phyloP scores from a whole-genome alignment of 495 filamentous ascomycete species.

The Tuber calosporum region DNA sequence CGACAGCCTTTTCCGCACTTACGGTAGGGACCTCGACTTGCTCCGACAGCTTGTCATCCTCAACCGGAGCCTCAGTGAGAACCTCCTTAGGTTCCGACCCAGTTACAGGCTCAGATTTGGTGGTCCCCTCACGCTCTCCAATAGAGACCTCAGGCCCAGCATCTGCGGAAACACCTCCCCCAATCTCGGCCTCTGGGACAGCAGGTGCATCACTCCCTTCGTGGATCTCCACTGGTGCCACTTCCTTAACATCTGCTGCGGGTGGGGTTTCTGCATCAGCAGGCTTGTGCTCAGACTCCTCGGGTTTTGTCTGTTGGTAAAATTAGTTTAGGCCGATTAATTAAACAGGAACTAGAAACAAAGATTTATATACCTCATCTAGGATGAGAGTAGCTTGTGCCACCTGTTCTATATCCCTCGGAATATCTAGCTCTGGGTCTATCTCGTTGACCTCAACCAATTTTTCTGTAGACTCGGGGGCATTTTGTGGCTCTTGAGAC shows the following conservation, averaged over 20 bases:
- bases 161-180: background rate
- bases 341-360: background rate
- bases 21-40: conserved; percentile 5
- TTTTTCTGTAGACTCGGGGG: background rate
- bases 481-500: background rate
- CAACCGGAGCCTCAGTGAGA: conserved; percentile 6
- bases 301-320: background rate
- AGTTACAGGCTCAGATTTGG: background rate
- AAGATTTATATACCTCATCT: background rate
- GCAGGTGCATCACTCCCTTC: background rate
- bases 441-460: background rate
- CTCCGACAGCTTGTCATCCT: background rate
- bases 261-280: background rate
- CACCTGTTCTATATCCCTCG: background rate
- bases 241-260: background rate
- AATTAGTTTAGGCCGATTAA: background rate
- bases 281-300: background rate
- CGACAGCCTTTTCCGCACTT: conserved; percentile 22
- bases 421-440: background rate
- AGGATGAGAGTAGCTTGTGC: background rate
- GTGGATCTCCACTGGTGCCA: background rate
- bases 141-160: background rate
- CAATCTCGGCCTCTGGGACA: background rate
- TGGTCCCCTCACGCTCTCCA: background rate
- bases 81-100: background rate